Base-by-base conservation (phyloP, 2,329 filamentous ascomycete species). In the Diaporthe eres region DNA sequence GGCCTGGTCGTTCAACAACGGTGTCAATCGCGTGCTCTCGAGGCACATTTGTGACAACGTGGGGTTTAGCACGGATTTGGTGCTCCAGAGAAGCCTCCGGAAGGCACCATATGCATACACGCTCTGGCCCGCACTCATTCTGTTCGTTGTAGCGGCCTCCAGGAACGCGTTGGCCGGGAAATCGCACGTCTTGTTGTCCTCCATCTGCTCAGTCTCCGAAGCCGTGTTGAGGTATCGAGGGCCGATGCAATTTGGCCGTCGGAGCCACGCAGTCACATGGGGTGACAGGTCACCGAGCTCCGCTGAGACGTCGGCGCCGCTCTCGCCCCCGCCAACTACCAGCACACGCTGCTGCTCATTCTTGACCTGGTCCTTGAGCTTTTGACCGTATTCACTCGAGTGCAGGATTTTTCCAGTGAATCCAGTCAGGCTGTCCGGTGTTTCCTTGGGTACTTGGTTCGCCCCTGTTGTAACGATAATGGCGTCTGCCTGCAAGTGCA, bases 191-290 rank as follows among this genome's bases (percentile, higher is more conserved):
- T 63, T 44, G 39, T 63, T 63, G 13, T 28, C 13, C 60, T 47
- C 13, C 37, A 63, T 44, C 60, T 63, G 60, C 22, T 63, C 60
- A 15, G 39, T 19, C 60, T 63, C 60, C 37, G 37, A 44, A 10
- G 60, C 60, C 39, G 13, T 63, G 60, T 63, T 63, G 15, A 63
- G 60, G 39, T 63, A 63, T 44, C 60, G 60, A 63, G 60, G 60
- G n/a, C 60, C 60, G 15, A 63, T 44, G 4, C 60, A 63, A 10
- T 44, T 44, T 31, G 37, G 13, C 39, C 60, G 60, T 25, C 60
- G 60, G 39, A 63, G 60, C 60, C 60, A 63, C 3, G 31, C 60
- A 2, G 60, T 47, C n/a, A 44, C 60, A 44, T 63, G 19, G 0
- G 60, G 60, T 17, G 60, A 65, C 8, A 65, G 60, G 15, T 65